phyloP scores from a whole-genome alignment of 2,329 filamentous ascomycete species.

The Xylaria sp. region DNA sequence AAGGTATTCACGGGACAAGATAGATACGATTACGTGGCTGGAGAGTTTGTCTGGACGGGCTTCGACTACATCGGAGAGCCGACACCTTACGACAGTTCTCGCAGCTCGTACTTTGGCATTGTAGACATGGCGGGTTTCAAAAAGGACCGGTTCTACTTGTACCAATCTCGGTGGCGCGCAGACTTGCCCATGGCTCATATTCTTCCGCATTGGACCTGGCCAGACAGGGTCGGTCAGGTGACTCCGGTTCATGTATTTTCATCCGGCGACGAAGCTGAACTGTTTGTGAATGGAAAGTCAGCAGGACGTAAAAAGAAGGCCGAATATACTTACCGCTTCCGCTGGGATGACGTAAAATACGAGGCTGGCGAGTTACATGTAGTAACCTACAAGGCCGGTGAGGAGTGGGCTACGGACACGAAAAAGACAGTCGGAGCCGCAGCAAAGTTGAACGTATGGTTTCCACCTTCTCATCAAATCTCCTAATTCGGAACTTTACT shows the following conservation, averaged over 20 bases:
- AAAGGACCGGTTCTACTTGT: constrained; percentile 66
- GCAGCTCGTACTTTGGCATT: constrained; percentile 66
- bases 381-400: constrained; percentile 59
- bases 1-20: constrained; percentile 64
- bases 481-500: neutral
- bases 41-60: constrained; percentile 64
- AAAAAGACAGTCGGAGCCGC: constrained; percentile 55
- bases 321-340: constrained; percentile 57
- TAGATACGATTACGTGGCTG: constrained; percentile 59
- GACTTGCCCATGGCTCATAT: constrained; percentile 61
- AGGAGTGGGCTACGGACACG: constrained; percentile 56
- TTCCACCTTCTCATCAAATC: neutral
- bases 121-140: constrained; percentile 66
- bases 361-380: constrained; percentile 59
- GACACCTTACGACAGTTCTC: constrained; percentile 58
- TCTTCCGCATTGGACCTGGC: constrained; percentile 67
- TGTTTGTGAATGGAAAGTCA: constrained; percentile 63
- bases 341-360: constrained; percentile 63
- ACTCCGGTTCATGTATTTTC: constrained; percentile 66
- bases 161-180: constrained; percentile 63
- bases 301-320: constrained; percentile 53
- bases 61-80: constrained; percentile 63
- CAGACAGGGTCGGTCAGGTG: constrained; percentile 55
- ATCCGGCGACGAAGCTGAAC: constrained; percentile 62
- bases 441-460: constrained; percentile 48